Conservation (phyloP, 75 land plant genomes). For the Cryptomeria japonica region DNA sequence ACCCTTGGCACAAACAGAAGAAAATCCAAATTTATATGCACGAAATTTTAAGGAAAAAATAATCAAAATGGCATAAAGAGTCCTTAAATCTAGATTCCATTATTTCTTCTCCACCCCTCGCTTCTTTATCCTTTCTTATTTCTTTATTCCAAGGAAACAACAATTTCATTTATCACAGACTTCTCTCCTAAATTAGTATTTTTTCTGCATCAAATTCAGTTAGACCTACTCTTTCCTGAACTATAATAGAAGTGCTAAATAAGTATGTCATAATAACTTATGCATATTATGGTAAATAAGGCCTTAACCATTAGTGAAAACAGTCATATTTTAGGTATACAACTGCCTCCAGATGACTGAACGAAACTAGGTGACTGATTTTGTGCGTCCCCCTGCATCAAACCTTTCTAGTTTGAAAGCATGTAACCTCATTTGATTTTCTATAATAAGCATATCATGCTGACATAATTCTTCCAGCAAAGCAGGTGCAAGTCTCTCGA, state of each 20-base stretch:
- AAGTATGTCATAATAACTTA: neutral
- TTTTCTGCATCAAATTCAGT: neutral
- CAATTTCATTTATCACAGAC: no score
- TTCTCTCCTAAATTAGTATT: neutral
- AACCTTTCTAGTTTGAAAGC: neutral
- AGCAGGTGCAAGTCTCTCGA: neutral
- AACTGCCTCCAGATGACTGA: neutral
- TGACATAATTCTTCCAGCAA: neutral
- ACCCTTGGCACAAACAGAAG: neutral
- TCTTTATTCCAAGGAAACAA: neutral
- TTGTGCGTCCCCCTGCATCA: neutral
- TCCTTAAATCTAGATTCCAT: neutral
- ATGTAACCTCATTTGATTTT: neutral
- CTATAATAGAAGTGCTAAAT: neutral
- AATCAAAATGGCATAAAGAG: no score
- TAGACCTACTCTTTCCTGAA: neutral
- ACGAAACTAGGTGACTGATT: neutral
- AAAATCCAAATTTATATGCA: neutral
- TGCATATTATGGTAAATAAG: neutral
- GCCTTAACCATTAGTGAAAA: neutral
- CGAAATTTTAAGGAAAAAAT: no score
- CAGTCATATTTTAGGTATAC: neutral
- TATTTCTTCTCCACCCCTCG: neutral
- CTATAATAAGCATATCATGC: neutral
- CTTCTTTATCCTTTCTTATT: neutral